A percentile compares a stretch with the other conserved stretches of the same genome.
Conservation (phyloP, 805 yeast species). For the Nakazawaea anatomiae region DNA sequence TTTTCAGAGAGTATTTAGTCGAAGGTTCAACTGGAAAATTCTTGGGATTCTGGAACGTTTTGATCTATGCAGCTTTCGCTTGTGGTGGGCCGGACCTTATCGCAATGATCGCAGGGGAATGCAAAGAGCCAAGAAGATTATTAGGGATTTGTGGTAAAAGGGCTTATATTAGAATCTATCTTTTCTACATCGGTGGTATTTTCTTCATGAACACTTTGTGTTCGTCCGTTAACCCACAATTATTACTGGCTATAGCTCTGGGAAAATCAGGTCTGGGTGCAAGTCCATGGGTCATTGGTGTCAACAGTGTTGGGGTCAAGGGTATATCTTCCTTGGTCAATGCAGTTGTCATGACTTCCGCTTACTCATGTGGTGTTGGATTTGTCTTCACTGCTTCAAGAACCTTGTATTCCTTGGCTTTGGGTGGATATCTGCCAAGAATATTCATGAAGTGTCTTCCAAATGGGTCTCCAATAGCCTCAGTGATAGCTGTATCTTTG, state of each 20-base stretch:
- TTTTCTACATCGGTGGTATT: slow-evolving; percentile 44
- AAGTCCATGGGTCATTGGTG: slow-evolving; percentile 44
- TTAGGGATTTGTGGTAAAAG: slow-evolving; percentile 42
- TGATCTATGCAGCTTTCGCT: slow-evolving; percentile 35
- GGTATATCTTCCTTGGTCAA: slow-evolving; percentile 41
- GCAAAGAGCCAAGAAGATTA: slow-evolving; percentile 39
- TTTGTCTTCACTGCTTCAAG: slow-evolving; percentile 43
- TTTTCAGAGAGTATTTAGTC: slow-evolving; percentile 28
- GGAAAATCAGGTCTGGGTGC: slow-evolving; percentile 40
- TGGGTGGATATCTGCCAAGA: slow-evolving; percentile 41
- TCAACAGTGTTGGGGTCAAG: slow-evolving; percentile 35
- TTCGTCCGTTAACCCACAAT: slow-evolving; percentile 34
- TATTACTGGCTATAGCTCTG: slow-evolving; percentile 25
- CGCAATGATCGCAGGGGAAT: slow-evolving; percentile 42
- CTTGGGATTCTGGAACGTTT: slow-evolving; percentile 37
- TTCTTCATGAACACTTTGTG: slow-evolving; percentile 39
- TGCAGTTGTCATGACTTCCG: slow-evolving; percentile 34
- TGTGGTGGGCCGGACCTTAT: slow-evolving; percentile 47
- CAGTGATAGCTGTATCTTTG: slow-evolving; percentile 33
- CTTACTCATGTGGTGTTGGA: slow-evolving; percentile 44
- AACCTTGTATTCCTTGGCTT: slow-evolving; percentile 39
- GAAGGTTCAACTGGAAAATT: slow-evolving; percentile 40
- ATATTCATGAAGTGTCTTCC: slow-evolving; percentile 37
- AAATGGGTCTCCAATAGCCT: slow-evolving; percentile 40
- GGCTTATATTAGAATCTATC: slow-evolving; percentile 35